These are phyloP conservation scores for Epichloe aotearoae DNA, from an alignment of 2,329 filamentous ascomycete species.

Conservation along the genomic window DNA sequence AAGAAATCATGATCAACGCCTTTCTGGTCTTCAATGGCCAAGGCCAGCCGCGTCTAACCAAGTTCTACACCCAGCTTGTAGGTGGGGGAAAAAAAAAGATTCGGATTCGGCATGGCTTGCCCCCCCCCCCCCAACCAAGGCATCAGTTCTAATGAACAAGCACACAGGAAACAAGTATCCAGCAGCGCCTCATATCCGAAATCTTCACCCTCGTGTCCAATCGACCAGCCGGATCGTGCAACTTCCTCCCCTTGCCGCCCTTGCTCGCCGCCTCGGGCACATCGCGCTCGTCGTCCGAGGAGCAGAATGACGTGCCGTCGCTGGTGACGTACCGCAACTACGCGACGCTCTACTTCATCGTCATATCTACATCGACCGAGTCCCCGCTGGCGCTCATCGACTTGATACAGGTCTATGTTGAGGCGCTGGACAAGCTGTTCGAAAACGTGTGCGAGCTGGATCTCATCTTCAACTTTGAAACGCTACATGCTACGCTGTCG, in stretches of 20 bases:
- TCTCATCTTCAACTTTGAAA: slow-evolving; percentile 98
- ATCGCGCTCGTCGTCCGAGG: slow-evolving; percentile 49
- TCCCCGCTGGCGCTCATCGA: slow-evolving; percentile 91
- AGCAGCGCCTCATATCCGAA: slow-evolving; percentile 91
- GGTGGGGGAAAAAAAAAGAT: not conserved
- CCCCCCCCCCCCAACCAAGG: not conserved
- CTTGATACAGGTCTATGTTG: slow-evolving; percentile 95
- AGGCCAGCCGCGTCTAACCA: slow-evolving; percentile 89
- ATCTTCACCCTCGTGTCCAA: slow-evolving; percentile 95
- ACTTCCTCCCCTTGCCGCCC: slow-evolving; percentile 76
- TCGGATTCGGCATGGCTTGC: not conserved
- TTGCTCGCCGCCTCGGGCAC: slow-evolving; percentile 51
- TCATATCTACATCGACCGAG: slow-evolving; percentile 93
- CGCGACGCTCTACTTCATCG: slow-evolving; percentile 94
- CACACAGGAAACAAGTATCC: slow-evolving; percentile 80
- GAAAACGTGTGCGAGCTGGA: slow-evolving; percentile 98
- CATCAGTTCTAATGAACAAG: not conserved
- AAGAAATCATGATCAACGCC: slow-evolving; percentile 77
- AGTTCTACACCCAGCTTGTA: slow-evolving; percentile 96
- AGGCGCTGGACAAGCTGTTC: slow-evolving; percentile 85
- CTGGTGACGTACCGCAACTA: slow-evolving; percentile 98
- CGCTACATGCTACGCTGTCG: slow-evolving; percentile 74
- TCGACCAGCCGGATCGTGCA: slow-evolving; percentile 83
- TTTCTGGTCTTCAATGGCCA: slow-evolving; percentile 98
- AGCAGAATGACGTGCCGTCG: slow-evolving; percentile 78